phyloP scores from a whole-genome alignment of 2,329 filamentous ascomycete genomes.

The Thermoascus crustaceus region DNA sequence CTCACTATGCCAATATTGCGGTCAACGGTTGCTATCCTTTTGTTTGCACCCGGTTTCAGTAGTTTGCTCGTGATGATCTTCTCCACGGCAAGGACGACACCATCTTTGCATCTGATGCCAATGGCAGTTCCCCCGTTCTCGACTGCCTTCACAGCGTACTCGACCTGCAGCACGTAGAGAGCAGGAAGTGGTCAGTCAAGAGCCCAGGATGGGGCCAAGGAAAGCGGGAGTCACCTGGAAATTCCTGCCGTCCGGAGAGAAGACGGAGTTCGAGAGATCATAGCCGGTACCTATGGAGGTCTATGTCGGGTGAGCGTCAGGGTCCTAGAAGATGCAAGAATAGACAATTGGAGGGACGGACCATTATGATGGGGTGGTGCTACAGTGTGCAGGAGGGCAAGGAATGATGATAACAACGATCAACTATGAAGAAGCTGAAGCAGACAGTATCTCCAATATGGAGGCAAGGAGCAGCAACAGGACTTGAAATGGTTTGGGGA shows the following conservation, averaged over 20 bases:
- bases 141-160: constrained; percentile 97
- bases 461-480: too few species aligned
- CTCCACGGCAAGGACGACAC: constrained; percentile 90
- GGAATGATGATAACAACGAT: too few species aligned
- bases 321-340: constrained; percentile 1
- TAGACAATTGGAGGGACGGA: constrained; percentile 5
- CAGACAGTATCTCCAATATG: too few species aligned
- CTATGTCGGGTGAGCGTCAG: constrained; percentile 40
- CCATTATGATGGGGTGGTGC: constrained; percentile 1
- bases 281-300: constrained; percentile 99
- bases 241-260: constrained; percentile 97
- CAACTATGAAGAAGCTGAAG: too few species aligned
- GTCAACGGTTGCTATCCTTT: constrained; percentile 92
- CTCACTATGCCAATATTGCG: constrained; percentile 86
- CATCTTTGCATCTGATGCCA: constrained; percentile 94
- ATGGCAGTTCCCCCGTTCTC: constrained; percentile 96
- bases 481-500: too few species aligned
- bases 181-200: not conserved
- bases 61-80: constrained; percentile 95
- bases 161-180: constrained; percentile 46
- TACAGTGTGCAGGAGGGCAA: constrained; percentile 12
- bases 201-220: not conserved
- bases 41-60: constrained; percentile 89
- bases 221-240: constrained; percentile 65
- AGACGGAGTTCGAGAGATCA: constrained; percentile 98